Base-by-base conservation (phyloP, 257 asterid species). In the Leptodermis oblonga region DNA sequence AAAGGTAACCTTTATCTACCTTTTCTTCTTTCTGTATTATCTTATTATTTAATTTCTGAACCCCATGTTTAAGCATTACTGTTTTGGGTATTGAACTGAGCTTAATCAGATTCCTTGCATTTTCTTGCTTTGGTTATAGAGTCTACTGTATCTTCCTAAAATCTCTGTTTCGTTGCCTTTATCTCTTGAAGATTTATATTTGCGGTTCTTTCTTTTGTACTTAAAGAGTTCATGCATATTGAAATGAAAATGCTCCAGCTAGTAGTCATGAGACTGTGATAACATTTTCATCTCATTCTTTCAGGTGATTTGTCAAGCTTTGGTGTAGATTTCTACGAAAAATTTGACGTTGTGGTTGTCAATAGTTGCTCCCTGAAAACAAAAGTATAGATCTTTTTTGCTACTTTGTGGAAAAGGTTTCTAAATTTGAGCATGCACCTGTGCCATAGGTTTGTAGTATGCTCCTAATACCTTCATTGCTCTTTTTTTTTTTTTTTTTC, bases 1-100 rank as follows among this genome's bases (percentile, higher is more conserved):
- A 80, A 85, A 86, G 99, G 99, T 91, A 64, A 53, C 10, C 52
- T 33, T 51, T 46, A 25, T 42, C 37, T 42, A 48, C n/a, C 36
- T 39, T 5, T 34, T 4, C 15, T 33, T 36, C 20, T 15, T 55
- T 49, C 4, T 39, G 22, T 14, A 25, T 17, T 39, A 7, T 18
- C 43, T 60, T 20, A 62, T 62, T n/a, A 13, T 15, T 14, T 61
- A 11, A 11, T 13, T 36, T 62, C 7, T 20, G 3, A 15, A 13
- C 14, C 9, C 17, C 42, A 12, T 14, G 5, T 13, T 18, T 37
- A 26, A 30, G 4, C 1, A 28, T 9, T 15, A 23, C 20, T 36
- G 7, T 14, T 28, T 66, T 26, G 39, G 36, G 28, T 31, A 28
- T 26, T 26, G 6, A 34, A 30, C 18, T 46, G 70, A 46, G 56